Evolutionary conservation across 2,329 filamentous ascomycete genomes (phyloP).

Genomic region (Sporothrix pseudoabietina): DNA sequence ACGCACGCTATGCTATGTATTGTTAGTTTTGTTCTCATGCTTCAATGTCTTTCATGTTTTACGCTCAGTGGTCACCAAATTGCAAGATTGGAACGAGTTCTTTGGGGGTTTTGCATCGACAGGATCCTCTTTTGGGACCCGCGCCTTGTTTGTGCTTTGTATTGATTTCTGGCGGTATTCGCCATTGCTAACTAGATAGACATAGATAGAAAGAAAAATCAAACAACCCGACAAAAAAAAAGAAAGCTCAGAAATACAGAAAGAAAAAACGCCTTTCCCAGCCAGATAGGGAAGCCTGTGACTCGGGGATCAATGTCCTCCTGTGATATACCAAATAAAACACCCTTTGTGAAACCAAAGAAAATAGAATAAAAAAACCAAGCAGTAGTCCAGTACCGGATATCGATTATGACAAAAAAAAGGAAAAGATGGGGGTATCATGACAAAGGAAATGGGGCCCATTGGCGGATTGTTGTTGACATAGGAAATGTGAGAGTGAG

Average conservation of each 20-base stretch:
- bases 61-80: background rate
- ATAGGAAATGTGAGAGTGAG: background rate
- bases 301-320: conserved; percentile 4
- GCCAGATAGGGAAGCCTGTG: conserved; percentile 5
- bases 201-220: conserved; percentile 12
- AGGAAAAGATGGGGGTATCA: conserved; percentile 31
- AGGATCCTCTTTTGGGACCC: background rate
- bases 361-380: too few species aligned
- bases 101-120: conserved; percentile 16
- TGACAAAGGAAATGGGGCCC: conserved; percentile 30
- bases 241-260: background rate
- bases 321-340: background rate
- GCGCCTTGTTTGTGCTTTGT: conserved; percentile 1
- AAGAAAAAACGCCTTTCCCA: conserved; percentile 9
- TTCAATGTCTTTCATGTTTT: background rate
- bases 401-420: conserved; percentile 12
- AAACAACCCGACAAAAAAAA: background rate
- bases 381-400: background rate
- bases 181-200: conserved; percentile 4
- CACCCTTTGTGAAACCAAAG: conserved; percentile 2
- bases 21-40: background rate
- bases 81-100: background rate
- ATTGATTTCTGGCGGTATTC: background rate
- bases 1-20: background rate
- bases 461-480: background rate